Evolutionary conservation across 1,139 yeast genomes (phyloP).

Genomic region (Tardiomyces depauwii): DNA sequence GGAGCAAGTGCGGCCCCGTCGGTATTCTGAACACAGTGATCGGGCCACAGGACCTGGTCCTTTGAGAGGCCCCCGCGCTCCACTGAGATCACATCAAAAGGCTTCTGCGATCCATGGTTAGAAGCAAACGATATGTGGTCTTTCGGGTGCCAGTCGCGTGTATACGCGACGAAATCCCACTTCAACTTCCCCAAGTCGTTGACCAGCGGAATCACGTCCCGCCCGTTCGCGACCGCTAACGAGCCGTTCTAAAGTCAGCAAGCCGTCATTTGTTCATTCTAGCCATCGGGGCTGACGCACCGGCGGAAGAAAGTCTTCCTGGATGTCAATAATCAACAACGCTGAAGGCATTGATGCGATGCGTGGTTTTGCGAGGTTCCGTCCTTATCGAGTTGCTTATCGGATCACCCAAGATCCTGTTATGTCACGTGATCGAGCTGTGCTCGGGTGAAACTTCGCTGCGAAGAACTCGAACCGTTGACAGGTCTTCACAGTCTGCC

Average conservation of each 20-base stretch:
- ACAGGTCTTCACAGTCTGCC: too few species aligned
- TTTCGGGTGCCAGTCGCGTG: slow-evolving; percentile 84
- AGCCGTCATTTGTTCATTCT: not conserved
- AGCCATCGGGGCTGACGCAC: slow-evolving; percentile 5
- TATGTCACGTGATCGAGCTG: too few species aligned
- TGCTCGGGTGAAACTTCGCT: too few species aligned
- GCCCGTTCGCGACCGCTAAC: slow-evolving; percentile 59
- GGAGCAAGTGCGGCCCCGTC: slow-evolving; percentile 55
- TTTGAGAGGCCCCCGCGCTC: slow-evolving; percentile 33
- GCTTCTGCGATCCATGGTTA: slow-evolving; percentile 40
- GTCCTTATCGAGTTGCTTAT: too few species aligned
- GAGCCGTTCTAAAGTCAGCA: slow-evolving; percentile 39
- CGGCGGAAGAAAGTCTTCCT: slow-evolving; percentile 76
- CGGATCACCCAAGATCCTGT: too few species aligned
- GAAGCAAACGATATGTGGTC: slow-evolving; percentile 77
- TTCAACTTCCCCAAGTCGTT: slow-evolving; percentile 30
- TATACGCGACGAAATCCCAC: slow-evolving; percentile 60
- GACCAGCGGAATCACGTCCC: slow-evolving; percentile 44
- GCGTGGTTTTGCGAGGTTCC: too few species aligned
- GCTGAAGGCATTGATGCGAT: slow-evolving; percentile 33
- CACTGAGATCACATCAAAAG: slow-evolving; percentile 39
- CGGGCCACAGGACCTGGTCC: slow-evolving; percentile 59
- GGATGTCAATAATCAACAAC: slow-evolving; percentile 65
- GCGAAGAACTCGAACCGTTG: too few species aligned
- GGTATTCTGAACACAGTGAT: slow-evolving; percentile 69